A percentile compares a stretch with the other conserved stretches of the same genome.
Evolutionary conservation across 257 asterid genomes (phyloP).

Genomic region (Ophiorrhiza pumila): DNA sequence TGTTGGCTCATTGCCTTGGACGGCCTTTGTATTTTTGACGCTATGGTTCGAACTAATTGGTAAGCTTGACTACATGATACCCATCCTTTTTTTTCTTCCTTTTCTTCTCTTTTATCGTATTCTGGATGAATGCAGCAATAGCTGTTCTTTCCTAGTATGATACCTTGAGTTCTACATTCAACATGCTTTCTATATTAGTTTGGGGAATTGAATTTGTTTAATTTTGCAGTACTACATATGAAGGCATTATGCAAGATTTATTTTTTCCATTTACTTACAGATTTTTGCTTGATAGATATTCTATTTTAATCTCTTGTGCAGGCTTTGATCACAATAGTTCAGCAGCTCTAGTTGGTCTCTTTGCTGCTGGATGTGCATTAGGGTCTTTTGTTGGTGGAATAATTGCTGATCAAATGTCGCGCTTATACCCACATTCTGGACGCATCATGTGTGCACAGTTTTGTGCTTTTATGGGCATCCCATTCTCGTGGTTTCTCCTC

Average conservation of each 20-base stretch:
- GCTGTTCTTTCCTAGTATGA: background rate
- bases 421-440: slow-evolving; percentile 68
- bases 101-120: background rate
- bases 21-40: slow-evolving; percentile 88
- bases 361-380: slow-evolving; percentile 89
- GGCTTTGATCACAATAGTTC: slow-evolving; percentile 92
- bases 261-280: background rate
- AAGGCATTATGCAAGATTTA: background rate
- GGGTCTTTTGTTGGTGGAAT: slow-evolving; percentile 90
- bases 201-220: background rate
- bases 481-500: slow-evolving; percentile 78
- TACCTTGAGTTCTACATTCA: background rate
- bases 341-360: slow-evolving; percentile 74
- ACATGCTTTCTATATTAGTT: background rate
- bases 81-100: background rate
- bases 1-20: slow-evolving; percentile 93
- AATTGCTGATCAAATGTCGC: slow-evolving; percentile 71
- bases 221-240: background rate
- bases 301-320: slow-evolving; percentile 20
- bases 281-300: slow-evolving; percentile 2
- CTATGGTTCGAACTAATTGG: slow-evolving; percentile 93
- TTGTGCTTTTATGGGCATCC: slow-evolving; percentile 89
- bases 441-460: slow-evolving; percentile 93
- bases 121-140: background rate
- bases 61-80: slow-evolving; percentile 24